Evolutionary conservation across 805 yeast genomes (phyloP), one percentile per base, ranked within the genome.

Genomic region (Zygosaccharomyces kombuchaensis): DNA sequence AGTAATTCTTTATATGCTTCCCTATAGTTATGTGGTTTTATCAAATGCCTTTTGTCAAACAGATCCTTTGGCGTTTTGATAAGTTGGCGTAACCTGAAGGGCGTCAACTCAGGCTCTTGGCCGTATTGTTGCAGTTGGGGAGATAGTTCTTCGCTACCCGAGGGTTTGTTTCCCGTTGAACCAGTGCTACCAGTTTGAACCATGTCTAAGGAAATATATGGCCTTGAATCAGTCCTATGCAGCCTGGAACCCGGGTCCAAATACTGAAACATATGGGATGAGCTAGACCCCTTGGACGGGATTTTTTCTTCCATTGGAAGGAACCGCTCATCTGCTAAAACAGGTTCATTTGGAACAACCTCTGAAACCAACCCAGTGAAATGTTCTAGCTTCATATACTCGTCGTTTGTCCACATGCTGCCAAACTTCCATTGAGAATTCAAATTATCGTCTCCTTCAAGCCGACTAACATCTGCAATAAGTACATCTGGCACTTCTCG

Each of bases 321-420:
- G 9, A n/a, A 16, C 4, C 6, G 22, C 16, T 14, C 31, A 16
- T 32, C 43, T 4, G 9, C 9, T 9, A 30, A 6, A 4, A 12
- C 13, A 19, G 26, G 34, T 8, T 31, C 31, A 31, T 38, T 27
- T 5, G 41, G 25, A 12, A 25, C n/a, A 19, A n/a, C 40, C 25
- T 34, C 35, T 4, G 46, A 36, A 16, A 16, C 36, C 17, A 47
- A 12, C 2, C 45, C 40, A 3, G 58, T 37, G 9, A 59, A 44
- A 42, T 57, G 55, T 23, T 57, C 56, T 22, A 60, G 32, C 34
- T 55, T 56, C 50, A 51, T 51, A 29, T 59, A 55, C 40, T 59
- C 64, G 21, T 52, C 55, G 22, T 55, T 78, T 70, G 43, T 82
- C 84, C 72, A 81, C 73, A 48, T 77, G 67, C 67, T 79, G 14